Evolutionary conservation across 2,329 filamentous ascomycete species (phyloP).

Genomic region (Pseudodiploospora longispora): DNA sequence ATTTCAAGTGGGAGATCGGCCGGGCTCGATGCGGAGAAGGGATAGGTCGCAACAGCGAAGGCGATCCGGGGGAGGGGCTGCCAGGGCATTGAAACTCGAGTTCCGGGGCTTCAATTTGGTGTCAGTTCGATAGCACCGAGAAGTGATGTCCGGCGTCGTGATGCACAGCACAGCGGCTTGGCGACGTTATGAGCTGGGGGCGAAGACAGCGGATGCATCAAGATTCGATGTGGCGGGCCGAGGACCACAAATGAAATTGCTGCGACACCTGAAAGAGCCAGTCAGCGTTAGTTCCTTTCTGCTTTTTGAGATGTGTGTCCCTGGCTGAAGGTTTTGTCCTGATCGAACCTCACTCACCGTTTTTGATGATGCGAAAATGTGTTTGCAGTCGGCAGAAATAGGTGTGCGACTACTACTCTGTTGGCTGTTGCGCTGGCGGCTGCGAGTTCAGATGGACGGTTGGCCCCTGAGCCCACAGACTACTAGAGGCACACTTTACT

Average conservation of each 20-base stretch:
- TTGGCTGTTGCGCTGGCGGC: not conserved
- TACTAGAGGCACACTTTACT: no score
- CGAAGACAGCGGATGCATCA: conserved; percentile 20
- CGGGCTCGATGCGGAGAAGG: conserved; percentile 77
- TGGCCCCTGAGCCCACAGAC: not conserved
- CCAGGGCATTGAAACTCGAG: conserved; percentile 70
- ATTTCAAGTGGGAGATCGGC: conserved; percentile 95
- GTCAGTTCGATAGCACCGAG: conserved; percentile 8
- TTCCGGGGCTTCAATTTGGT: conserved; percentile 3
- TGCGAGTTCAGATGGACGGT: not conserved
- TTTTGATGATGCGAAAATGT: no score
- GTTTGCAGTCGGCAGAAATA: no score
- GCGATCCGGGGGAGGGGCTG: conserved; percentile 92
- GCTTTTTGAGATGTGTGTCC: no score
- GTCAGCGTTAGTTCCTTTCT: no score
- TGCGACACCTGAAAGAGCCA: conserved; percentile 9
- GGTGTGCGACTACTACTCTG: no score
- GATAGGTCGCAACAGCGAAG: conserved; percentile 93
- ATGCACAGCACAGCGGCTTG: conserved; percentile 8
- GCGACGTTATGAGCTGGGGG: conserved; percentile 6
- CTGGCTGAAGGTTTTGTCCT: no score
- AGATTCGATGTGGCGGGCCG: conserved; percentile 13
- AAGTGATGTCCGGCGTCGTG: not conserved
- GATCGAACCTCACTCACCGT: no score
- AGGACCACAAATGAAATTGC: conserved; percentile 11